Conservation (phyloP, 2,329 filamentous ascomycete species). For the Aspergillus arachidicola region DNA sequence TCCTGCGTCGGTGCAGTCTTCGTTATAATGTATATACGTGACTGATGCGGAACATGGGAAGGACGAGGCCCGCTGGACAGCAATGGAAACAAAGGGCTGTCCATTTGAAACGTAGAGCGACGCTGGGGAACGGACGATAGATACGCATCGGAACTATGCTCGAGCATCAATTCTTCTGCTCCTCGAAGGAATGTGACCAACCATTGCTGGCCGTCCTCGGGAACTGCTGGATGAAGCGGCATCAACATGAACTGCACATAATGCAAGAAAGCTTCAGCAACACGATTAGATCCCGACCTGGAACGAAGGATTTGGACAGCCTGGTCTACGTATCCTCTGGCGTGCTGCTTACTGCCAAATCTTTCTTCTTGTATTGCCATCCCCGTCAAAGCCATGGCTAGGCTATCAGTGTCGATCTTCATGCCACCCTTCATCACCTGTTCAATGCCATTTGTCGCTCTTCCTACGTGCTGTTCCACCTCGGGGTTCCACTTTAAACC, state of each 20-base stretch:
- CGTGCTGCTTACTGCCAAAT: conserved; percentile 36
- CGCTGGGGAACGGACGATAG: conserved; percentile 33
- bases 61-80: conserved; percentile 47
- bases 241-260: conserved; percentile 37
- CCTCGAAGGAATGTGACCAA: conserved; percentile 39
- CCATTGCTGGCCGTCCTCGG: conserved; percentile 27
- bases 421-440: conserved; percentile 25
- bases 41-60: conserved; percentile 37
- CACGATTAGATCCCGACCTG: conserved; percentile 26
- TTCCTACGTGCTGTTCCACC: conserved; percentile 31
- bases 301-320: conserved; percentile 37
- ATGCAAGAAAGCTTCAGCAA: conserved; percentile 36
- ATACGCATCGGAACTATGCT: conserved; percentile 31
- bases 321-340: conserved; percentile 31
- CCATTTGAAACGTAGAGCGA: conserved; percentile 38
- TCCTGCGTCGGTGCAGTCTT: conserved; percentile 36
- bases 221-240: conserved; percentile 18
- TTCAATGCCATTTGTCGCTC: conserved; percentile 31
- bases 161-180: conserved; percentile 37
- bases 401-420: conserved; percentile 30
- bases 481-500: conserved; percentile 25
- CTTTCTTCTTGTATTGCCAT: conserved; percentile 43
- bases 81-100: conserved; percentile 39
- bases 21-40: conserved; percentile 40
- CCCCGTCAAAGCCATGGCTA: conserved; percentile 38